Percentiles rank a stretch among this genome's conserved stretches.
Evolutionary conservation across 257 asterid species (phyloP).

Genomic region (Echium plantagineum): DNA sequence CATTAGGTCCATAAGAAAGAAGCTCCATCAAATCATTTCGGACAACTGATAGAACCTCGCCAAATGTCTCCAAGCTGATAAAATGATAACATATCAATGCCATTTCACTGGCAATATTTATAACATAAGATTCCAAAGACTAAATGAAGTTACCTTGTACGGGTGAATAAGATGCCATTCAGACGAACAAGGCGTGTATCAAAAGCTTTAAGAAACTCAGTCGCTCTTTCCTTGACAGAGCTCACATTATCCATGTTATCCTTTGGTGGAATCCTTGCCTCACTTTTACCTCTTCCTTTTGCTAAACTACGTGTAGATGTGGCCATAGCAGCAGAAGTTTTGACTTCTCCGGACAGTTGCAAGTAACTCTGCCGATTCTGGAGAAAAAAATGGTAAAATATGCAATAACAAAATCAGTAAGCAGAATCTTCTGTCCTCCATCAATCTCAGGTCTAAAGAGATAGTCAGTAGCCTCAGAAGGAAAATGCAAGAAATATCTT

Average conservation of each 20-base stretch:
- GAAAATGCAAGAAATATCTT: too few species aligned
- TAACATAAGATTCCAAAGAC: slow-evolving; percentile 7
- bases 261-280: slow-evolving; percentile 29
- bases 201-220: slow-evolving; percentile 47
- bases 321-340: slow-evolving; percentile 31
- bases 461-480: too few species aligned
- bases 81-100: slow-evolving; percentile 13
- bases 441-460: neutral
- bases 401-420: neutral
- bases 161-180: slow-evolving; percentile 81
- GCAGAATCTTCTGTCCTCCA: neutral
- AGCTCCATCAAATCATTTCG: slow-evolving; percentile 56
- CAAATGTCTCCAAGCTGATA: slow-evolving; percentile 79
- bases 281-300: slow-evolving; percentile 67
- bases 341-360: slow-evolving; percentile 48
- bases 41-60: slow-evolving; percentile 58
- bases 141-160: slow-evolving; percentile 63
- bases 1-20: slow-evolving; percentile 64
- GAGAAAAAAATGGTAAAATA: slow-evolving; percentile 1
- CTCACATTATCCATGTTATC: slow-evolving; percentile 30
- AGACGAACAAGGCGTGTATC: slow-evolving; percentile 63
- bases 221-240: slow-evolving; percentile 32
- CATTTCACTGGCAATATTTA: slow-evolving; percentile 3
- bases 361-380: slow-evolving; percentile 73
- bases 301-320: slow-evolving; percentile 28